Evolutionary conservation across 495 filamentous ascomycete species (phyloP).

Genomic region (Penicillium verhagenii): DNA sequence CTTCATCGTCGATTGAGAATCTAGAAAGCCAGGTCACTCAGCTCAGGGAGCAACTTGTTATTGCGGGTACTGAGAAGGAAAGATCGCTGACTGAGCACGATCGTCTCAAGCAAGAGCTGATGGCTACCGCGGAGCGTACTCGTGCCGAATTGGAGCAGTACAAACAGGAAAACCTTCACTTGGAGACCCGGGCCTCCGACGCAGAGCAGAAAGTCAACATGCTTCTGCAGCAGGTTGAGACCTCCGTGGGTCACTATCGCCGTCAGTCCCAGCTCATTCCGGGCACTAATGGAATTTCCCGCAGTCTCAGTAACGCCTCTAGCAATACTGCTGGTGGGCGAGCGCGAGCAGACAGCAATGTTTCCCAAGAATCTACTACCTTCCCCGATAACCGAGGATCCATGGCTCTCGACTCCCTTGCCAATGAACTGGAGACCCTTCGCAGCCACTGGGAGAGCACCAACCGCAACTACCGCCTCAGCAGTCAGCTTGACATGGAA

Average conservation of each 20-base stretch:
- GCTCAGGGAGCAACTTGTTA: constrained; percentile 64
- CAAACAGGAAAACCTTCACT: constrained; percentile 72
- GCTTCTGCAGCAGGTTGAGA: constrained; percentile 89
- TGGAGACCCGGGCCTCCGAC: constrained; percentile 80
- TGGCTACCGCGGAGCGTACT: constrained; percentile 52
- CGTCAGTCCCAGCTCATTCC: constrained; percentile 64
- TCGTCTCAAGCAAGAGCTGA: constrained; percentile 57
- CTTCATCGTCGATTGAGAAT: constrained; percentile 59
- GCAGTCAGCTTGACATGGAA: constrained; percentile 83
- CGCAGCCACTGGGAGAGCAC: constrained; percentile 92
- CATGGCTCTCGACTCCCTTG: constrained; percentile 85
- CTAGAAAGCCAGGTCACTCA: constrained; percentile 70
- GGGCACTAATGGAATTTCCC: constrained; percentile 39
- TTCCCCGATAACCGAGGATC: constrained; percentile 71
- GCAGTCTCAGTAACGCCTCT: constrained; percentile 47
- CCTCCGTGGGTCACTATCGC: constrained; percentile 90
- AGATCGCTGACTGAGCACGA: constrained; percentile 54
- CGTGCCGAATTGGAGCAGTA: constrained; percentile 74
- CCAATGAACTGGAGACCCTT: constrained; percentile 84
- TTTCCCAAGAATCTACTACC: constrained; percentile 59
- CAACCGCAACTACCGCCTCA: constrained; percentile 88
- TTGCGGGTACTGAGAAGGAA: constrained; percentile 66
- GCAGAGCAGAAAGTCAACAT: constrained; percentile 91
- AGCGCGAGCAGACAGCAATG: constrained; percentile 41
- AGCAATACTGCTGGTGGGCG: constrained; percentile 39